phyloP scores from a whole-genome alignment of 2,329 filamentous ascomycete species.

The Penicillium verrucosum region DNA sequence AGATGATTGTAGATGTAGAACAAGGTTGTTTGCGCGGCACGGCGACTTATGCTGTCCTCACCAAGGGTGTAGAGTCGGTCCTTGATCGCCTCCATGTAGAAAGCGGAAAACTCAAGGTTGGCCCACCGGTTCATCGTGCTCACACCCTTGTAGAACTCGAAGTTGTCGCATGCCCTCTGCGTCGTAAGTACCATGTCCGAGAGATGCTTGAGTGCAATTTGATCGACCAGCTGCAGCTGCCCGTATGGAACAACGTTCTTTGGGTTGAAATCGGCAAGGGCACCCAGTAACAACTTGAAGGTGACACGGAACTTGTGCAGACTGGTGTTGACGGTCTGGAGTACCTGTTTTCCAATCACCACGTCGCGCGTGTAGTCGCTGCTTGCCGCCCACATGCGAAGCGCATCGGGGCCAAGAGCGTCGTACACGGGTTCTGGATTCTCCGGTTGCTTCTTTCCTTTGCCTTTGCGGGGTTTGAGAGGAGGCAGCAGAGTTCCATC shows the following conservation, averaged over 20 bases:
- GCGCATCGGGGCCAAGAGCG: slow-evolving; percentile 76
- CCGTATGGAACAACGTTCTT: slow-evolving; percentile 38
- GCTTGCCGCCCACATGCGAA: slow-evolving; percentile 87
- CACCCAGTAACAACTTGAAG: slow-evolving; percentile 85
- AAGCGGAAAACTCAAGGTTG: slow-evolving; percentile 77
- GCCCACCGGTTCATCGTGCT: slow-evolving; percentile 76
- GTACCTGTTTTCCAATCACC: slow-evolving; percentile 71
- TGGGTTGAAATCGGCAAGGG: slow-evolving; percentile 57
- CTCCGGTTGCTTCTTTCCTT: slow-evolving; percentile 45
- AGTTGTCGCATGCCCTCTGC: slow-evolving; percentile 61
- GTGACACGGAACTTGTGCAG: slow-evolving; percentile 86
- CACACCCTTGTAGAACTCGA: slow-evolving; percentile 80
- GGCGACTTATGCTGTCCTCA: slow-evolving; percentile 59
- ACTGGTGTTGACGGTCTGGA: slow-evolving; percentile 71
- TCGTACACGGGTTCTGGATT: slow-evolving; percentile 52
- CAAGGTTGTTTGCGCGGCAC: slow-evolving; percentile 56
- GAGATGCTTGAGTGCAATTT: slow-evolving; percentile 75
- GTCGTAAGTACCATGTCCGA: slow-evolving; percentile 63
- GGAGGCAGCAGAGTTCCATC: slow-evolving; percentile 73
- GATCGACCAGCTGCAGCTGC: slow-evolving; percentile 61
- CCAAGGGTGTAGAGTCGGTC: slow-evolving; percentile 86
- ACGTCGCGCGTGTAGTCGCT: slow-evolving; percentile 91
- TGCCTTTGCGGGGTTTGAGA: slow-evolving; percentile 60
- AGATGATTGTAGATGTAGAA: slow-evolving; percentile 67
- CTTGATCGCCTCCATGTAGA: slow-evolving; percentile 91